Conservation (phyloP, 805 yeast genomes). For the Candida sanyiensis region DNA sequence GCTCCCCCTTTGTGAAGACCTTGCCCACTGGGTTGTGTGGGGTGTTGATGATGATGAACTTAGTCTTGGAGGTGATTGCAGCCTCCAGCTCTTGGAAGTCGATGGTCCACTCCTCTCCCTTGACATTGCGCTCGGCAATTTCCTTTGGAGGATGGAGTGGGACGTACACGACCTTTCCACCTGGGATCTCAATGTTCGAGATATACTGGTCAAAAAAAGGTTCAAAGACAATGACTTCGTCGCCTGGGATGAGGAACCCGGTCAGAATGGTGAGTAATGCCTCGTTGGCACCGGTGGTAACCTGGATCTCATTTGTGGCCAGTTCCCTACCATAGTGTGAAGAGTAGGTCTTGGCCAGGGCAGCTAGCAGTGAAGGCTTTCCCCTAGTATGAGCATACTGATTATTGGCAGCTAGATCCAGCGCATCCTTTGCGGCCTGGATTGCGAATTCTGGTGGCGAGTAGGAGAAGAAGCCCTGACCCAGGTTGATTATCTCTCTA, state of each 20-base stretch:
- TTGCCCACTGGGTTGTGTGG: conserved; percentile 98
- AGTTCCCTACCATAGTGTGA: conserved; percentile 56
- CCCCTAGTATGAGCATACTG: conserved; percentile 94
- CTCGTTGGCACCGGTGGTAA: conserved; percentile 97
- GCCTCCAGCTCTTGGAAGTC: conserved; percentile 72
- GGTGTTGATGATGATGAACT: conserved; percentile 80
- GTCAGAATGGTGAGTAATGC: conserved; percentile 83
- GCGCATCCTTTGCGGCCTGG: conserved; percentile 71
- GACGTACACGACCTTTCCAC: conserved; percentile 86
- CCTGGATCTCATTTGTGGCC: conserved; percentile 57
- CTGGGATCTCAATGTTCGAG: conserved; percentile 87
- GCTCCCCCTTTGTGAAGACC: conserved; percentile 71
- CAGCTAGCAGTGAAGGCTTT: conserved; percentile 65
- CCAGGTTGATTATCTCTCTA: conserved; percentile 80
- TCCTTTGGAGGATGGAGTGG: conserved; percentile 80
- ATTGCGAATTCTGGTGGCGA: conserved; percentile 93
- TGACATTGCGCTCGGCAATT: conserved; percentile 53
- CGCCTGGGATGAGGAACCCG: conserved; percentile 81
- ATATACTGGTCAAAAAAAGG: conserved; percentile 97
- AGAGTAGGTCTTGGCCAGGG: conserved; percentile 67
- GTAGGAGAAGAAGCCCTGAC: conserved; percentile 96
- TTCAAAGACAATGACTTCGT: conserved; percentile 93
- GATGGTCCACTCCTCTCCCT: conserved; percentile 83
- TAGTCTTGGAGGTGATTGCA: conserved; percentile 71
- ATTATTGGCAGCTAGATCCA: conserved; percentile 68